Conservation (phyloP, 2,329 filamentous ascomycete species). For the Alternaria ethzedia region DNA sequence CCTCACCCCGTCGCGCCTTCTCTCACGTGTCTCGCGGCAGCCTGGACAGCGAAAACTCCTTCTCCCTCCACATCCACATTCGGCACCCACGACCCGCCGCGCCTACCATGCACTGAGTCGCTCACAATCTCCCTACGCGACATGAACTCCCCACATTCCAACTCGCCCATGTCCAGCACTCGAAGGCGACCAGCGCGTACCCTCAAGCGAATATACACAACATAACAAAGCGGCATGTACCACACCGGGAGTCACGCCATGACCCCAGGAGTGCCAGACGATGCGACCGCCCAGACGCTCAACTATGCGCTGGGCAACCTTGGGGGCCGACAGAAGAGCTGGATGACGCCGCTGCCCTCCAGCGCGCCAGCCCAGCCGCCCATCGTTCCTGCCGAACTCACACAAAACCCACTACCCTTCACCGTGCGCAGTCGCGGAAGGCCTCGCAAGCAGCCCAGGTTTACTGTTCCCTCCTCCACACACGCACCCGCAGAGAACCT, state of each 20-base stretch:
- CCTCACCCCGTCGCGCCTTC: neutral
- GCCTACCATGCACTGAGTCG: neutral
- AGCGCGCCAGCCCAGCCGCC: neutral
- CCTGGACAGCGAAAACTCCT: neutral
- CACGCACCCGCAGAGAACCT: neutral
- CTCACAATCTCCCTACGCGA: conserved; percentile 3
- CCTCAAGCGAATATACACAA: neutral
- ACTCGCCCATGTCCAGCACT: conserved; percentile 13
- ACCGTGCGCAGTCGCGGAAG: conserved; percentile 12
- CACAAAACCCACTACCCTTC: conserved; percentile 3
- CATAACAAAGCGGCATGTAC: neutral
- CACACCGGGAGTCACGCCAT: conserved; percentile 8
- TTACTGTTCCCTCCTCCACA: neutral
- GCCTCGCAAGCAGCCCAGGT: conserved; percentile 14
- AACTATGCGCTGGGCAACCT: conserved; percentile 38
- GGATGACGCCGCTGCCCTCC: conserved; percentile 31
- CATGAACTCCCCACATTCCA: conserved; percentile 26
- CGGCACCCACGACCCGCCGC: neutral
- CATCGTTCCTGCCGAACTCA: neutral
- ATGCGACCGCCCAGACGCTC: conserved; percentile 30
- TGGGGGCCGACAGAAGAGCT: conserved; percentile 39
- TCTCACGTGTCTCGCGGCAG: neutral
- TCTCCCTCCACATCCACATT: neutral
- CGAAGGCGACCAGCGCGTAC: conserved; percentile 1
- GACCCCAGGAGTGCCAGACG: conserved; percentile 11